These are phyloP conservation scores for Omphalea diandra DNA, from an alignment of 441 rosid genomes.

Conservation along the genomic window DNA sequence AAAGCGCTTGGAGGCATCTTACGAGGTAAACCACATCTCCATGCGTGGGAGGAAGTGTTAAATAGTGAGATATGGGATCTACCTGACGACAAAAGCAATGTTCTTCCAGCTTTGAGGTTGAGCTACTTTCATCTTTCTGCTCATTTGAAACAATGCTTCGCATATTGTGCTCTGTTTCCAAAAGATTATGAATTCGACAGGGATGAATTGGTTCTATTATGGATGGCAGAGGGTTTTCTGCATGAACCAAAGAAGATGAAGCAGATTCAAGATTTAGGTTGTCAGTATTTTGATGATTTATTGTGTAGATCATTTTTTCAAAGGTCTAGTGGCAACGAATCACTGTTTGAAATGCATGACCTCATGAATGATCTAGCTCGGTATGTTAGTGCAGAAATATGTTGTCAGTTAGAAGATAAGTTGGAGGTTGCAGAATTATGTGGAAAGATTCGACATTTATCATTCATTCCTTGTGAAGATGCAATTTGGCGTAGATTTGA, in stretches of 20 bases:
- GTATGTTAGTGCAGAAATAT: constrained; percentile 16
- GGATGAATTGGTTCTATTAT: background rate
- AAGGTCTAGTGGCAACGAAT: background rate
- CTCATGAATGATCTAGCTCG: constrained; percentile 27
- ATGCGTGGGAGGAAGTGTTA: background rate
- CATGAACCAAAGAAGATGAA: constrained; percentile 1
- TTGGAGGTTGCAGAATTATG: background rate
- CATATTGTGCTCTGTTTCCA: constrained; percentile 12
- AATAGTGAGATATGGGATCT: constrained; percentile 5
- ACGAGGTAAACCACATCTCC: background rate
- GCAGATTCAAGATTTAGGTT: constrained; percentile 19
- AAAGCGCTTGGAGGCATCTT: constrained; percentile 6
- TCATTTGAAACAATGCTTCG: constrained; percentile 12
- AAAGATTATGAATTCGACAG: constrained; percentile 5
- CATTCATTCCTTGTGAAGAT: background rate
- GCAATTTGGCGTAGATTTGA: constrained; percentile 6
- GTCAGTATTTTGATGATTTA: constrained; percentile 25
- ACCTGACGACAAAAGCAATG: background rate
- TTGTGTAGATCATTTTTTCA: constrained; percentile 30
- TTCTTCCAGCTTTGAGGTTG: constrained; percentile 8
- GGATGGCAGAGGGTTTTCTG: constrained; percentile 27
- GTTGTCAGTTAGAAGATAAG: constrained; percentile 15
- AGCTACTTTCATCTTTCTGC: constrained; percentile 17
- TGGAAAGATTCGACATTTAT: constrained; percentile 1
- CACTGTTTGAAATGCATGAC: constrained; percentile 26